Base-by-base conservation (phyloP, 768 basidiomycete species). In the Lactifluus volemus region DNA sequence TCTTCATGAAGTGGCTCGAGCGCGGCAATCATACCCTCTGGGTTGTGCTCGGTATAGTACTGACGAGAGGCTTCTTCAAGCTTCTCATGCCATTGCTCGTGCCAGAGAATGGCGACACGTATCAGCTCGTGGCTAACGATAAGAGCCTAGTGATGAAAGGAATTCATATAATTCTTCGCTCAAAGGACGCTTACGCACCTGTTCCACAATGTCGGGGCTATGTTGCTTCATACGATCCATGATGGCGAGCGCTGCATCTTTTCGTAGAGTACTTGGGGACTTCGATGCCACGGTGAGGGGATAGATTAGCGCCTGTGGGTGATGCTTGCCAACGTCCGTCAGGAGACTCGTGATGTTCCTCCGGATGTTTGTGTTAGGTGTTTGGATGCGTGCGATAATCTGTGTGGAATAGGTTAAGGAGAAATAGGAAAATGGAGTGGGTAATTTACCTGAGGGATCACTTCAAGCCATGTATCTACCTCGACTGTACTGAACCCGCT, bases 351-450 rank as follows among this genome's bases (percentile, higher is more conserved):
- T 86, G 70, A 99, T 96, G 63, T 94, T 91, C 65, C 86, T 81
- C 39, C 92, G 84, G 63, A 98, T 91, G 61, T 89, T 89, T 17
- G 77, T 74, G 67, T 88, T 89, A 0, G 96, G 94, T 0, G 94
- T 97, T 77, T 99, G 95, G 66, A 99, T 96, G 15, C 97, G 88
- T 44, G 97, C 97, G 68, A 99, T 98, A 65, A 99, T 96, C 92
- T 98, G 60, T 42, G 61, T 29, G 7, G 36, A 44, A n/a, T 48
- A 45, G 60, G 29, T 58, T 54, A 53, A 19, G 30, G 32, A 17
- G 48, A 25, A 25, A n/a, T 47, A 45, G 25, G 21, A 12, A 29
- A 42, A 29, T 15, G 52, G 14, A 29, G 5, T 30, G 7, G 19
- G 38, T 2, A 29, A 60, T 75, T 58, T 72, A 92, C 95, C 82